Evolutionary conservation across 495 filamentous ascomycete species (phyloP).

Genomic region (Xylaria sp.): DNA sequence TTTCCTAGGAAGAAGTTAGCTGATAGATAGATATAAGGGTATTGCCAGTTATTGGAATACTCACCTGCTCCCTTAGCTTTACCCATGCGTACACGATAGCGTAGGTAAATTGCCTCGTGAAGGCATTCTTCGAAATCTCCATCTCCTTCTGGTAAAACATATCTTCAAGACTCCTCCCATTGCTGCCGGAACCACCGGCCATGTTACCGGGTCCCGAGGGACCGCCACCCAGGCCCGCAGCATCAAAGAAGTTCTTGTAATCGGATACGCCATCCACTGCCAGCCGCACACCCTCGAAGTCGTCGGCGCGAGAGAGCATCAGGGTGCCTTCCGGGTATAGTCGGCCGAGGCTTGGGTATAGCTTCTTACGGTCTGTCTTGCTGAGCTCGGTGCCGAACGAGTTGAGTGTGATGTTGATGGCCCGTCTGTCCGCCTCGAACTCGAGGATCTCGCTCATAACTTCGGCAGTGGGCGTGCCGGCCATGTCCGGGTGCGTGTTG

Average conservation of each 20-base stretch:
- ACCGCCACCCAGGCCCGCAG: conserved; percentile 82
- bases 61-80: conserved; percentile 94
- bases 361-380: conserved; percentile 91
- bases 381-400: conserved; percentile 97
- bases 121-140: conserved; percentile 93
- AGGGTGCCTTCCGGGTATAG: conserved; percentile 93
- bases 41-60: conserved; percentile 32
- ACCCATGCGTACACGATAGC: conserved; percentile 98
- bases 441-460: conserved; percentile 94
- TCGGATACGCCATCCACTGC: conserved; percentile 91
- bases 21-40: conserved; percentile 7
- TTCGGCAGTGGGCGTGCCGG: conserved; percentile 87
- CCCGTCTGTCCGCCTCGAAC: conserved; percentile 94
- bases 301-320: conserved; percentile 95
- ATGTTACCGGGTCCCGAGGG: conserved; percentile 79
- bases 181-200: conserved; percentile 74
- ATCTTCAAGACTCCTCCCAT: conserved; percentile 92
- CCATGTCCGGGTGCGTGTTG: conserved; percentile 81
- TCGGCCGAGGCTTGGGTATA: conserved; percentile 90
- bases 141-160: conserved; percentile 99
- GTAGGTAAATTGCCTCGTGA: conserved; percentile 95
- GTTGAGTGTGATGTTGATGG: conserved; percentile 99
- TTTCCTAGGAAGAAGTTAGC: conserved; percentile 70
- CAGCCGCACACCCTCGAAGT: conserved; percentile 89
- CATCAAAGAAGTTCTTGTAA: conserved; percentile 94